These are phyloP conservation scores for Exophiala phaeomuriformis DNA, from an alignment of 2,329 filamentous ascomycete species.

Conservation along the genomic window DNA sequence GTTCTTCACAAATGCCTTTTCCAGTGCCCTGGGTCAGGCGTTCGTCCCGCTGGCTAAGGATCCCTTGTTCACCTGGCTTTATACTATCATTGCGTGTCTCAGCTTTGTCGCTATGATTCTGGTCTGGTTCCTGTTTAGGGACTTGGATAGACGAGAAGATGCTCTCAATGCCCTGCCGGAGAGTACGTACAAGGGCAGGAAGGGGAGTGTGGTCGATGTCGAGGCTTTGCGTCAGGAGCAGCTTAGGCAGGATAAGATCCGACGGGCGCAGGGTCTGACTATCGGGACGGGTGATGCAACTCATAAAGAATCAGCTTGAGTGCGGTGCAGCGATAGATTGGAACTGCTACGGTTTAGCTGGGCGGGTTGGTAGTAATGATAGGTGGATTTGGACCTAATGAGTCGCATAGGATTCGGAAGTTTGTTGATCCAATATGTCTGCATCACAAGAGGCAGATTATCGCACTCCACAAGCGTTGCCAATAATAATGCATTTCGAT, in stretches of 20 bases:
- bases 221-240: constrained; percentile 1
- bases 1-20: constrained; percentile 63
- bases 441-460: too few relatives aligned
- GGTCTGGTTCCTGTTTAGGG: constrained; percentile 62
- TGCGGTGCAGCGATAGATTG: neutral
- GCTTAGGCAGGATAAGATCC: constrained; percentile 7
- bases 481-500: too few relatives aligned
- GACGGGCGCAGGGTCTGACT: constrained; percentile 5
- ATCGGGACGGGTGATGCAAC: neutral
- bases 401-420: too few relatives aligned
- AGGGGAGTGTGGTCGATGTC: constrained; percentile 5
- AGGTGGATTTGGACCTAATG: too few relatives aligned
- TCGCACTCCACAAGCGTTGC: too few relatives aligned
- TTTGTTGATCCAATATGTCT: too few relatives aligned
- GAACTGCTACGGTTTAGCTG: too few relatives aligned
- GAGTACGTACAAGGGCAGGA: constrained; percentile 8
- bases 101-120: constrained; percentile 54
- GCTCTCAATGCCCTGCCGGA: constrained; percentile 45
- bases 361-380: too few relatives aligned
- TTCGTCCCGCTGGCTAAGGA: constrained; percentile 55
- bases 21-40: constrained; percentile 62
- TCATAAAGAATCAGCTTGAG: too few relatives aligned
- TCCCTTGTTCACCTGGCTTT: constrained; percentile 65
- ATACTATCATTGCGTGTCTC: constrained; percentile 56
- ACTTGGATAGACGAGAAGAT: constrained; percentile 61